Evolutionary conservation across 169 alveolate species (phyloP).

Genomic region (Plasmodium reichenowi): DNA sequence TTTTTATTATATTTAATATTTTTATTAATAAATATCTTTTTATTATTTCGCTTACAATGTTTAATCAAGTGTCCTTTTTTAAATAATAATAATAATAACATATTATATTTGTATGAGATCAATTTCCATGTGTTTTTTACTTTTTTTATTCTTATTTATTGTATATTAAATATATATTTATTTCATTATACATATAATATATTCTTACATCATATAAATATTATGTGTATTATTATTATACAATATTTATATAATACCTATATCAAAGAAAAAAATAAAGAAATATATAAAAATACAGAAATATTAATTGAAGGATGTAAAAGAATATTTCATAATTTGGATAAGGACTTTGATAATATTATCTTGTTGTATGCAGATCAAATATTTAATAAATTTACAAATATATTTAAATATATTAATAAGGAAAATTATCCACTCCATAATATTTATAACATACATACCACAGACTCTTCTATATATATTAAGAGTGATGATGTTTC

Average conservation of each 20-base stretch:
- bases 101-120: slow-evolving; percentile 36
- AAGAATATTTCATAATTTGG: slow-evolving; percentile 20
- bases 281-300: slow-evolving; percentile 66
- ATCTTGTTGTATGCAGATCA: slow-evolving; percentile 48
- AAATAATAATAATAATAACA: slow-evolving; percentile 1
- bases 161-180: slow-evolving; percentile 34
- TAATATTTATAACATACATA: no score
- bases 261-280: slow-evolving; percentile 68
- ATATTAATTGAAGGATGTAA: slow-evolving; percentile 67
- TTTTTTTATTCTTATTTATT: slow-evolving; percentile 46
- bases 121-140: slow-evolving; percentile 67
- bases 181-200: slow-evolving; percentile 43
- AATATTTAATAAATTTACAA: slow-evolving; percentile 56
- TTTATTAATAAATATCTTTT: slow-evolving; percentile 39
- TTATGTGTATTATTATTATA: slow-evolving; percentile 52
- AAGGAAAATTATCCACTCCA: slow-evolving; percentile 2
- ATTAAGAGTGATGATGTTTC: no score
- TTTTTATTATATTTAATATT: slow-evolving; percentile 36
- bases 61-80: slow-evolving; percentile 21
- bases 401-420: slow-evolving; percentile 68
- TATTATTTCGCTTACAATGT: slow-evolving; percentile 66
- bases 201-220: slow-evolving; percentile 32
- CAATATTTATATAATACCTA: slow-evolving; percentile 52
- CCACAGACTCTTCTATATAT: no score
- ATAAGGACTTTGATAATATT: slow-evolving; percentile 28